A percentile compares a stretch with the other conserved stretches of the same genome.
Conservation (phyloP, 2,329 filamentous ascomycete species). For the Camillea tinctor region DNA sequence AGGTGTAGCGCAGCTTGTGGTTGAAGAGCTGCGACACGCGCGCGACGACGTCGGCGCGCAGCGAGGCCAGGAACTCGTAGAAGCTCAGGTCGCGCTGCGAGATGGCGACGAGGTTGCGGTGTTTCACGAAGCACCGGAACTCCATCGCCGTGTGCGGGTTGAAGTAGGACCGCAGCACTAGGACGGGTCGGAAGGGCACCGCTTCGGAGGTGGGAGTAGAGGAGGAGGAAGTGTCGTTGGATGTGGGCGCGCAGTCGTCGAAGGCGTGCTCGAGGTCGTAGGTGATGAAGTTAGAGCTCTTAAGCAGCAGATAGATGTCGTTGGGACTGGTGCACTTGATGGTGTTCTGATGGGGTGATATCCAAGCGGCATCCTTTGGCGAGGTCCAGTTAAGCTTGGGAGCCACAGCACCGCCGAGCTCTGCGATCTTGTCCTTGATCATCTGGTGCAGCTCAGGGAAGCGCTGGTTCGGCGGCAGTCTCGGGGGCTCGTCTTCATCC, state of each 20-base stretch:
- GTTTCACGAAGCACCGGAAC: slow-evolving; percentile 92
- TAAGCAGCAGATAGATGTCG: slow-evolving; percentile 90
- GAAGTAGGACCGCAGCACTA: slow-evolving; percentile 86
- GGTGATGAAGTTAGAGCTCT: slow-evolving; percentile 91
- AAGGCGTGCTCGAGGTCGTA: slow-evolving; percentile 95
- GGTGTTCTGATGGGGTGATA: slow-evolving; percentile 78
- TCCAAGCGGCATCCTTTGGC: slow-evolving; percentile 94
- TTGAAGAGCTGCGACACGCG: slow-evolving; percentile 77
- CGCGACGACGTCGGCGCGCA: slow-evolving; percentile 66
- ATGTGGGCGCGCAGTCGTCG: slow-evolving; percentile 60
- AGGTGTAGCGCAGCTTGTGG: slow-evolving; percentile 68
- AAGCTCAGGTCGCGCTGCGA: slow-evolving; percentile 88
- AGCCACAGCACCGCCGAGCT: slow-evolving; percentile 80
- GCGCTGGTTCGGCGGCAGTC: slow-evolving; percentile 51
- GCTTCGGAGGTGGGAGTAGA: slow-evolving; percentile 32
- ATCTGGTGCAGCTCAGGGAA: slow-evolving; percentile 72
- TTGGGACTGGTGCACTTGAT: slow-evolving; percentile 87
- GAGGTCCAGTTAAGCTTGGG: slow-evolving; percentile 98
- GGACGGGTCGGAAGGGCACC: slow-evolving; percentile 65
- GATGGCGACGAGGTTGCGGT: slow-evolving; percentile 75
- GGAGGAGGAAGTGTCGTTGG: slow-evolving; percentile 24
- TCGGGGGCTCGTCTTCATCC: slow-evolving; percentile 46
- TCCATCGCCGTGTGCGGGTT: slow-evolving; percentile 87
- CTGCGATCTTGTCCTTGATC: slow-evolving; percentile 74
- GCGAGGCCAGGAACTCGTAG: slow-evolving; percentile 71